Conservation (phyloP, 2,329 filamentous ascomycete genomes). For the Fusarium sp. region DNA sequence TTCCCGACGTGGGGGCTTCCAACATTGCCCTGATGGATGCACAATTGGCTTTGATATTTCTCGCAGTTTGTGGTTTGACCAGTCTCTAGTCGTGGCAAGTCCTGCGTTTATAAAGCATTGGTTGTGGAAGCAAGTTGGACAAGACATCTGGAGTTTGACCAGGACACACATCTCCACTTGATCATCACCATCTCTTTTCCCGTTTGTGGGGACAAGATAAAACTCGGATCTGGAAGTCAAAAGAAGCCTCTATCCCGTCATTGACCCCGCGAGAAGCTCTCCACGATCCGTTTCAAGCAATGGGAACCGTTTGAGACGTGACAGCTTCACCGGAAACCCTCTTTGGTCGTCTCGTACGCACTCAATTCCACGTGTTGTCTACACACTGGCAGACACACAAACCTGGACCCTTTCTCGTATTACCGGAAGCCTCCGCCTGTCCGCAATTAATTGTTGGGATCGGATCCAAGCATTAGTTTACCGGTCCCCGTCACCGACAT, state of each 20-base stretch:
- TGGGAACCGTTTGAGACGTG: conserved; percentile 26
- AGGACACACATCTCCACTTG: neutral
- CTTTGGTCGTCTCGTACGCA: neutral
- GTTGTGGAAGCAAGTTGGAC: neutral
- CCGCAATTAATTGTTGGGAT: conserved; percentile 37
- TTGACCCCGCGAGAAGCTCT: conserved; percentile 28
- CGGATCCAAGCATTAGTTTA: conserved; percentile 6
- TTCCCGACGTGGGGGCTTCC: conserved; percentile 39
- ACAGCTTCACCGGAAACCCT: neutral
- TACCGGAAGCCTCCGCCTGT: conserved; percentile 25
- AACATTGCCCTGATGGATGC: conserved; percentile 35
- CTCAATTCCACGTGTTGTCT: neutral
- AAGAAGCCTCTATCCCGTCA: conserved; percentile 18
- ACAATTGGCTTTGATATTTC: conserved; percentile 13
- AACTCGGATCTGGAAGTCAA: conserved; percentile 1
- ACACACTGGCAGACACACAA: neutral
- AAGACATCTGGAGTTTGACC: conserved; percentile 1
- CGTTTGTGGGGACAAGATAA: conserved; percentile 6
- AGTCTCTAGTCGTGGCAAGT: neutral
- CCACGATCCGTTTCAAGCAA: conserved; percentile 12
- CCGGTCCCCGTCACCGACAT: conserved; percentile 40
- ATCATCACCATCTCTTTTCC: neutral
- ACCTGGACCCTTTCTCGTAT: neutral
- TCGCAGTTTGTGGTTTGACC: neutral
- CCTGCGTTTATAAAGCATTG: neutral